phyloP scores from a whole-genome alignment of 257 asterid species.

The Petunia axillaris region DNA sequence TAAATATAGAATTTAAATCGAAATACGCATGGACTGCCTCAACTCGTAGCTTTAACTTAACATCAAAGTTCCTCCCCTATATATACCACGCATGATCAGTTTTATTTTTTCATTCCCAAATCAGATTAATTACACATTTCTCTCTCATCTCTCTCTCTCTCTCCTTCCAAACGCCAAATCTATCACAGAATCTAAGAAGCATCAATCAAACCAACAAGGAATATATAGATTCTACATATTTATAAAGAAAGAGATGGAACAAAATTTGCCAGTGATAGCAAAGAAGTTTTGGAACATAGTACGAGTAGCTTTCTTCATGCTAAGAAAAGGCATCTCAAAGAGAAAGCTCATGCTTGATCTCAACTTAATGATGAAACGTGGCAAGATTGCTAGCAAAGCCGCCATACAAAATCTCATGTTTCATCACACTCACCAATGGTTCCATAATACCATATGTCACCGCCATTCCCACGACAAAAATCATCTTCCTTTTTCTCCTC shows the following conservation, averaged over 20 bases:
- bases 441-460: background rate
- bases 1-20: background rate
- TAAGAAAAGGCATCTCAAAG: conserved; percentile 37
- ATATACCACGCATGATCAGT: background rate
- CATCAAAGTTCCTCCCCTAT: background rate
- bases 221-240: background rate
- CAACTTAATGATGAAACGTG: conserved; percentile 36
- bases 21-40: background rate
- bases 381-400: conserved; percentile 32
- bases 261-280: conserved; percentile 30
- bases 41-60: conserved; percentile 9
- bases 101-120: background rate
- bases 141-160: background rate
- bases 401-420: conserved; percentile 33
- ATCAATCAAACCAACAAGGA: background rate
- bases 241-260: conserved; percentile 29
- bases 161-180: background rate
- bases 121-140: background rate
- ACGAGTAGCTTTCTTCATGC: conserved; percentile 27
- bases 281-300: conserved; percentile 33
- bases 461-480: background rate
- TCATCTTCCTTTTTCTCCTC: background rate
- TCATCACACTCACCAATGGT: conserved; percentile 27
- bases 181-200: background rate
- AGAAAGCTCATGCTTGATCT: conserved; percentile 34